Percentiles rank a stretch among this genome's conserved stretches.
These are phyloP conservation scores for Erythrophleum ivorense DNA, from an alignment of 331 rosid genomes.

Conservation along the genomic window DNA sequence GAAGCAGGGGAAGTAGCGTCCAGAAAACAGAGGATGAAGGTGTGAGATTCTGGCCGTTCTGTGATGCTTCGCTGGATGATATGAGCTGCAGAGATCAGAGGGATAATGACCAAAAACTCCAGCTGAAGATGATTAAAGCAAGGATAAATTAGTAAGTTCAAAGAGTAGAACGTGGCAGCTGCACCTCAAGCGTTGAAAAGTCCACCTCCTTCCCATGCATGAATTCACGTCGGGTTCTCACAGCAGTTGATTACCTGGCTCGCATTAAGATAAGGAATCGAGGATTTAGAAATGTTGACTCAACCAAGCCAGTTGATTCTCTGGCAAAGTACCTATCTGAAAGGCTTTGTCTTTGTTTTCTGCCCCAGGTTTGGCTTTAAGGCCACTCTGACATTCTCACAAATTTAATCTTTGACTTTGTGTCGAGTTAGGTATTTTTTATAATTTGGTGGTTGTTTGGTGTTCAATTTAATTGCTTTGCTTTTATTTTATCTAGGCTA, in stretches of 20 bases:
- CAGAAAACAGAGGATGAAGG: too few relatives aligned
- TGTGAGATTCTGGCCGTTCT: too few relatives aligned
- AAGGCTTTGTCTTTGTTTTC: conserved; percentile 46
- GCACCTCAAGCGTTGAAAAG: too few relatives aligned
- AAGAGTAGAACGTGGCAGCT: too few relatives aligned
- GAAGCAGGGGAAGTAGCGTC: too few relatives aligned
- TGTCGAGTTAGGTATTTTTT: not conserved
- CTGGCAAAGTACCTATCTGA: conserved; percentile 63
- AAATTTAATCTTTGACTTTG: conserved; percentile 8
- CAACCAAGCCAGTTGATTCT: conserved; percentile 66
- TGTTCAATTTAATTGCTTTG: conserved; percentile 7
- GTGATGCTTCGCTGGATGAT: too few relatives aligned
- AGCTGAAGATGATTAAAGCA: too few relatives aligned
- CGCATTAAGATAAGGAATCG: conserved; percentile 68
- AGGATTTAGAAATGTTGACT: conserved; percentile 35
- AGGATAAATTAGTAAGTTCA: too few relatives aligned
- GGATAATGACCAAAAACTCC: too few relatives aligned
- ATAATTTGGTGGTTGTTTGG: not conserved
- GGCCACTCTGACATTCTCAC: conserved; percentile 72
- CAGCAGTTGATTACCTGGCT: conserved; percentile 81
- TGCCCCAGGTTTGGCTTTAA: conserved; percentile 48
- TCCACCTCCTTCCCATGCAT: too few relatives aligned
- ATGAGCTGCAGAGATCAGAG: too few relatives aligned
- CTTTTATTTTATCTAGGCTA: not conserved
- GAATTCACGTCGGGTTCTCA: too few relatives aligned